phyloP scores from a whole-genome alignment of 306 rosid genomes.

The Malus asiatica region DNA sequence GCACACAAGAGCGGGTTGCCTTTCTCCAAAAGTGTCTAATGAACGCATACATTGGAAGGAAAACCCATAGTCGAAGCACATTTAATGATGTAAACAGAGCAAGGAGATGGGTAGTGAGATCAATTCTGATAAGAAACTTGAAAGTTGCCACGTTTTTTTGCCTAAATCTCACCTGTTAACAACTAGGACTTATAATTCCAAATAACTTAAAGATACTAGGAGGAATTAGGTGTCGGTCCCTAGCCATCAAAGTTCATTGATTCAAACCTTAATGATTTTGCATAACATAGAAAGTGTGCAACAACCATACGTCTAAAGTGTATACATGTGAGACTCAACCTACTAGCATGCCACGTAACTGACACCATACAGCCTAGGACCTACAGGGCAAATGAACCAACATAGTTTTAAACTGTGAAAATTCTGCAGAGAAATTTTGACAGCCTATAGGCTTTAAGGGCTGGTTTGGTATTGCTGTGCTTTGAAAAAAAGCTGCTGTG shows the following conservation, averaged over 20 bases:
- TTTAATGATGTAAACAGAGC: no score
- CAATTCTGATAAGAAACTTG: neutral
- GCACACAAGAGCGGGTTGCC: neutral
- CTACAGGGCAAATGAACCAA: neutral
- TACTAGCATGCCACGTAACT: slow-evolving; percentile 2
- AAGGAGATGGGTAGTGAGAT: neutral
- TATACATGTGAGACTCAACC: neutral
- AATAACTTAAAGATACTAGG: neutral
- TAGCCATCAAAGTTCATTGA: no score
- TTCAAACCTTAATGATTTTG: no score
- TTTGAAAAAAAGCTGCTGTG: no score
- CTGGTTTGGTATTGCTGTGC: no score
- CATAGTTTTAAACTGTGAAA: neutral
- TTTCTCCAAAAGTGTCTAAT: neutral
- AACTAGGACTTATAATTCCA: neutral
- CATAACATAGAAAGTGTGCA: neutral
- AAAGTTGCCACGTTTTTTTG: neutral
- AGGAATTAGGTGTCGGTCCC: no score
- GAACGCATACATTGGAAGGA: neutral
- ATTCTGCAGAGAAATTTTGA: neutral
- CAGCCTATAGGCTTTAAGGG: neutral
- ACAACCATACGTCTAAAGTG: neutral
- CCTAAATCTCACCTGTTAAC: neutral
- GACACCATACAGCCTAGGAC: neutral
- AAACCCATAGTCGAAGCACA: neutral